Evolutionary conservation across 108 stramenopile genomes (phyloP).

Genomic region (Stephanodiscus minutulus): DNA sequence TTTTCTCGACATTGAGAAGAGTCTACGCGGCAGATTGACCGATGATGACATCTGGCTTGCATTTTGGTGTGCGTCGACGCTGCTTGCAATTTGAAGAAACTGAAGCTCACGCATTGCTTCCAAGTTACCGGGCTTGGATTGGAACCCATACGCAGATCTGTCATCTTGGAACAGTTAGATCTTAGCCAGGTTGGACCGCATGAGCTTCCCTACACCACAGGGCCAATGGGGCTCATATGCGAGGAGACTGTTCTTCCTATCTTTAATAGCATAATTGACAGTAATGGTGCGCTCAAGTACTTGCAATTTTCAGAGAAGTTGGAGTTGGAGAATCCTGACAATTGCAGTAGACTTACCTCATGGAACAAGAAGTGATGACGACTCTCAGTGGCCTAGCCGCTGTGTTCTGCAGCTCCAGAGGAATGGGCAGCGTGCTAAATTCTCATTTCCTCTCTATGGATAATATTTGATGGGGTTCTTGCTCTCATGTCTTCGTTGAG

Average conservation of each 20-base stretch:
- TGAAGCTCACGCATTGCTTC: constrained; percentile 5
- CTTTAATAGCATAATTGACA: constrained; percentile 9
- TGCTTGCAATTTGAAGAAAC: not conserved
- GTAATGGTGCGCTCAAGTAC: not conserved
- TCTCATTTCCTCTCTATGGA: too few species aligned
- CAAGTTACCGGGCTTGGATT: constrained; percentile 11
- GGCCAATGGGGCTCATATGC: not conserved
- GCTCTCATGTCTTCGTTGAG: too few species aligned
- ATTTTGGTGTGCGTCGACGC: constrained; percentile 11
- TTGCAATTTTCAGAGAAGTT: constrained; percentile 7
- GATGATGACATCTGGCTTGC: constrained; percentile 15
- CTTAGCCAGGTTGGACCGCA: not conserved
- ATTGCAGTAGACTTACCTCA: too few species aligned
- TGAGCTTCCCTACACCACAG: not conserved
- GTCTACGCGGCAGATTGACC: not conserved
- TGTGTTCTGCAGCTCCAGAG: too few species aligned
- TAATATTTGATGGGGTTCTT: too few species aligned
- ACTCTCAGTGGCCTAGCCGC: too few species aligned
- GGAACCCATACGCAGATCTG: constrained; percentile 11
- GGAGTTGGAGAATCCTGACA: not conserved
- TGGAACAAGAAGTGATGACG: too few species aligned
- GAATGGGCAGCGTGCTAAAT: too few species aligned
- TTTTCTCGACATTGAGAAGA: constrained; percentile 1
- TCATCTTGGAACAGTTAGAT: constrained; percentile 7
- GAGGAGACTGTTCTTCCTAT: constrained; percentile 8